Percentiles rank a stretch among this genome's conserved stretches.
These are phyloP conservation scores for Tricholomella constricta DNA, from an alignment of 768 basidiomycete genomes.

Conservation along the genomic window DNA sequence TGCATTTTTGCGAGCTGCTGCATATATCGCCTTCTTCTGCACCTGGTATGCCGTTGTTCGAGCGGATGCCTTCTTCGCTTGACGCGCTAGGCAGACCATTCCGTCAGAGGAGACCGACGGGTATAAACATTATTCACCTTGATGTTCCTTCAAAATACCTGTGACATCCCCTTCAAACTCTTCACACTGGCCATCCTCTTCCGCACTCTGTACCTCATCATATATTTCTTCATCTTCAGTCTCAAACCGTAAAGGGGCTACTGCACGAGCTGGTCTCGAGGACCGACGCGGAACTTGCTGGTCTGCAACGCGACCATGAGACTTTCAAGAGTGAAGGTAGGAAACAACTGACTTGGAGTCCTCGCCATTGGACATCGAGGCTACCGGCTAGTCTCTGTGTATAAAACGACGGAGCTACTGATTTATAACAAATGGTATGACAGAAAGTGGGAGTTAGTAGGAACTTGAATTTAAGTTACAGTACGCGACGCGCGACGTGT, in stretches of 20 bases:
- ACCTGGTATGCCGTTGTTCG: conserved; percentile 29
- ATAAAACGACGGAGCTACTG: neutral
- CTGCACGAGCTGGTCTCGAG: conserved; percentile 21
- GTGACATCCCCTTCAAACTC: conserved; percentile 9
- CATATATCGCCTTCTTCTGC: conserved; percentile 36
- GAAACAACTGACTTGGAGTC: conserved; percentile 22
- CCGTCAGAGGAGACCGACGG: conserved; percentile 1
- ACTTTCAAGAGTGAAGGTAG: neutral
- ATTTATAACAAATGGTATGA: neutral
- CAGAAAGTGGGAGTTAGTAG: neutral
- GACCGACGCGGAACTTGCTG: conserved; percentile 7
- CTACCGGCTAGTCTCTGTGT: neutral
- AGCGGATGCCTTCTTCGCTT: conserved; percentile 27
- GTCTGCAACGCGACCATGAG: neutral
- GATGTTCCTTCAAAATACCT: conserved; percentile 12
- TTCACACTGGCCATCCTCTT: neutral
- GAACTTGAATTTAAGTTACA: neutral
- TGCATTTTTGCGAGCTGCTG: conserved; percentile 31
- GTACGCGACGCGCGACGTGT: neutral
- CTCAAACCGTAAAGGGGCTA: conserved; percentile 15
- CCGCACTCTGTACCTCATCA: conserved; percentile 18
- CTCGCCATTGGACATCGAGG: conserved; percentile 24
- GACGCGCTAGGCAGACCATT: conserved; percentile 23
- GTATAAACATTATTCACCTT: conserved; percentile 18
- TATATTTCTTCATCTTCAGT: conserved; percentile 18